Conservation (phyloP, 306 rosid species). For the Cicer chorassanicum region DNA sequence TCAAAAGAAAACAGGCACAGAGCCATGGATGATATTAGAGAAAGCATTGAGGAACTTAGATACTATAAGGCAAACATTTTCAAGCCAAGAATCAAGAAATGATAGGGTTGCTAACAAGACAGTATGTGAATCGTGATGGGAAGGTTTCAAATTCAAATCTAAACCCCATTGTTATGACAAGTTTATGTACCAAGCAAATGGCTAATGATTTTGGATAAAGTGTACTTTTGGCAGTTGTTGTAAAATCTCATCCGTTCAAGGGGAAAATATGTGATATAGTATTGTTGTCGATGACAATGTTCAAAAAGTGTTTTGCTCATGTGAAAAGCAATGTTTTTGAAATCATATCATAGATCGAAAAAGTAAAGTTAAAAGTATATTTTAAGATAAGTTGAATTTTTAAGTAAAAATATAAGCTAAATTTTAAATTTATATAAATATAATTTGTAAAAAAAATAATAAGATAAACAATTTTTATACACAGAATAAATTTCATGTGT, state of each 20-base stretch:
- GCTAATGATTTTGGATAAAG: constrained; percentile 33
- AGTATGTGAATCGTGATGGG: constrained; percentile 36
- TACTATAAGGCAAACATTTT: constrained; percentile 80
- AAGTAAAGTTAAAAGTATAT: not conserved
- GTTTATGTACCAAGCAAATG: constrained; percentile 11
- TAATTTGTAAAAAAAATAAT: not conserved
- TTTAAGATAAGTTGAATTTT: not conserved
- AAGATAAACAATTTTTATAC: too few species aligned
- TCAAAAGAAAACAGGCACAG: constrained; percentile 74
- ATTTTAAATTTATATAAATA: not conserved
- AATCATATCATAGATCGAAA: not conserved
- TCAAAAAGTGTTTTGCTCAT: not conserved
- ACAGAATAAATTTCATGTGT: too few species aligned
- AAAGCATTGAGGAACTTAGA: constrained; percentile 82
- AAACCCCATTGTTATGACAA: constrained; percentile 18
- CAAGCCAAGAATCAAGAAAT: constrained; percentile 64
- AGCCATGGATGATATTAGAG: constrained; percentile 97
- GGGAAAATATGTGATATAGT: constrained; percentile 20
- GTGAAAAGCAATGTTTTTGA: not conserved
- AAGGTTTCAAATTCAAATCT: constrained; percentile 25
- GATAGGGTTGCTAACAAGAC: constrained; percentile 43
- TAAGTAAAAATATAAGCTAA: not conserved
- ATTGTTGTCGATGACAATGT: not conserved
- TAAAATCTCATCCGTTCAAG: constrained; percentile 27
- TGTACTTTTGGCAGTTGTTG: constrained; percentile 14